Evolutionary conservation across 345 rosid species (phyloP), one percentile per base, ranked within the genome.

Genomic region (Durio zibethinus): DNA sequence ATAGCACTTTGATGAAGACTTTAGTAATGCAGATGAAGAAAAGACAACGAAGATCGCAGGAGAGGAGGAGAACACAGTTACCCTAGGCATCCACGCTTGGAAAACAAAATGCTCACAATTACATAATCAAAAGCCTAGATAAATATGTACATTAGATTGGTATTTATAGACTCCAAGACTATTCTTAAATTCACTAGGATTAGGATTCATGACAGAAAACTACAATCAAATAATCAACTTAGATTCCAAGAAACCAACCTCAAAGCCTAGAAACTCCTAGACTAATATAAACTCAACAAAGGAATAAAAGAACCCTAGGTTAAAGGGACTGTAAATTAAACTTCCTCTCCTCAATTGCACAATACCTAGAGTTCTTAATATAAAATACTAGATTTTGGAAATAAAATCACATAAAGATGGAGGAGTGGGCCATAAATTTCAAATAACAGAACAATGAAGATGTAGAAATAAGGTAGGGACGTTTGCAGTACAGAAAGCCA

Each of bases 201-300:
- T 71, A 5, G 27, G 45, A 50, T 50, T 45, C 73, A 27, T 68
- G 36, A 69, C 54, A 27, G 21, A 9, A 68, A 47, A 69, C 21
- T 45, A 27, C 23, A 69, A 25, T 15, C 14, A 69, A 45, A 43
- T 14, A 42, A 68, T 7, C 73, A 43, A 43, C 21, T 43, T 68
- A 14, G 57, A 52, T n/a, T 53, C 59, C 10, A 20, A 38, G 2
- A 8, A 45, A 18, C 12, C 9, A 45, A 47, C 56, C 23, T 25
- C 27, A 7, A 45, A 47, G 7, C 73, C 38, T 27, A 68, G 1
- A 45, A 43, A 43, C 36, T 68, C 33, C 54, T 68, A 7, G 11
- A 68, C 72, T 67, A 43, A 67, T 1, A 43, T 42, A 67, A 43
- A 68, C 72, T 67, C 21, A 68, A 68, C 15, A 45, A 42, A 43